Conservation (phyloP, 345 rosid species). For the Populus nigra region DNA sequence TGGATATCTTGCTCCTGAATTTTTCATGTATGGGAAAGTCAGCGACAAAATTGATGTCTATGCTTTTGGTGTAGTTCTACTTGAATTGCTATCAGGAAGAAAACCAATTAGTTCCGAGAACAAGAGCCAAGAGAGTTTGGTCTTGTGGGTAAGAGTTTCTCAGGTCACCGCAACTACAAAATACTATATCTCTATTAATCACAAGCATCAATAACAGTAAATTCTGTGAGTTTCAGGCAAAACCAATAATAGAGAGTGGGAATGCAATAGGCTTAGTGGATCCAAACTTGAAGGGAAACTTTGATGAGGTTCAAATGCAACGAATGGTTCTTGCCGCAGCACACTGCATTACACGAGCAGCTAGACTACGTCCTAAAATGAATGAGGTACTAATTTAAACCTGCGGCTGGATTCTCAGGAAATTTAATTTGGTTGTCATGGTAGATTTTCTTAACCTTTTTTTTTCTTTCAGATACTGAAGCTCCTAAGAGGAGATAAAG, state of each 20-base stretch:
- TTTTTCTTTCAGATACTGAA: conserved; percentile 48
- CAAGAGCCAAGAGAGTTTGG: conserved; percentile 77
- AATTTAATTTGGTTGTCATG: background rate
- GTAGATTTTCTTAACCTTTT: background rate
- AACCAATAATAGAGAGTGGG: conserved; percentile 57
- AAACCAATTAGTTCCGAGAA: conserved; percentile 56
- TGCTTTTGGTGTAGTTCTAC: conserved; percentile 86
- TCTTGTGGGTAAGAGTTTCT: conserved; percentile 77
- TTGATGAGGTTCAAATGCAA: conserved; percentile 60
- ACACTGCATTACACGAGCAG: conserved; percentile 63
- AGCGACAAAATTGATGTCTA: conserved; percentile 91
- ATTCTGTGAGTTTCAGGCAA: conserved; percentile 58
- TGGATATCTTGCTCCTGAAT: conserved; percentile 97
- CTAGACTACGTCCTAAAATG: conserved; percentile 78
- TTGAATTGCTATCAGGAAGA: conserved; percentile 85
- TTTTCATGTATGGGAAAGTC: conserved; percentile 92
- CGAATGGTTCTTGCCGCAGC: conserved; percentile 75
- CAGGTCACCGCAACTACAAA: background rate
- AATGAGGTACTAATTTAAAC: conserved; percentile 45
- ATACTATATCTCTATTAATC: background rate
- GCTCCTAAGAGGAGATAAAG: conserved; percentile 54
- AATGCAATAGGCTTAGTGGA: conserved; percentile 58
- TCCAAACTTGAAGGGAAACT: conserved; percentile 45
- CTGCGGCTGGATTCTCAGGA: background rate
- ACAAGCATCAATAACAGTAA: background rate